Base-by-base conservation (phyloP, 352 stramenopile species). In the Pythium insidiosum region DNA sequence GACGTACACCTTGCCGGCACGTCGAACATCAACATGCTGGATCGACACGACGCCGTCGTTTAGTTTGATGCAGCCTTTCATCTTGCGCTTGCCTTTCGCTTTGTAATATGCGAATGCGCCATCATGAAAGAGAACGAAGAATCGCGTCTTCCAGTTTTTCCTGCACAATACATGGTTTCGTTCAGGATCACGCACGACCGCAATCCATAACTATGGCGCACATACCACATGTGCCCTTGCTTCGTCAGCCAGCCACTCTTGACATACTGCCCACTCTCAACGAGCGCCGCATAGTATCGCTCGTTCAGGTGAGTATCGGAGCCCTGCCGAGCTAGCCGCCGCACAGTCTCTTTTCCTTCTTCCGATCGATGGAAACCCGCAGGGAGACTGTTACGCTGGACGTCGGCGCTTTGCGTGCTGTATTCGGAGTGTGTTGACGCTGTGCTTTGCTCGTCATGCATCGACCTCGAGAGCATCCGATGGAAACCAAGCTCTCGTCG, bases 61-160 rank as follows among this genome's bases (percentile, higher is more conserved):
- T 20, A 94, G 61, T 45, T 78, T 73, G 40, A 94, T 73, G 29
- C 76, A 85, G 15, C 82, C 82, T 37, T 92, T 78, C 50, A 91
- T 88, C 53, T 82, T 84, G 39, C 71, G 73, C 40, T 72, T 75
- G 23, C 61, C 67, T 28, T 82, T 78, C 41, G 66, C 77, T 51
- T 88, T 87, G 49, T 92, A 94, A 38, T 94, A 94, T 9, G 69
- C 79, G 25, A 94, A 73, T 10, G 73, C 89, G 5, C 76, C 79
- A 47, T 94, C 79, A 7, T 66, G 62, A 45, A 86, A 92, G 11
- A 94, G 53, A 30, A 94, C 77, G 40, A 94, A 94, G 51, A 86
- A 92, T 26, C 82, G 76, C 45, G 54, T 78, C 55, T 92, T 94
- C 82, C 82, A 94, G 41, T 63, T 91, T 50, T 90, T 88, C 72